Evolutionary conservation across 2,329 filamentous ascomycete species (phyloP), one percentile per base, ranked within the genome.

Genomic region (Chaetomiaceae sp.): DNA sequence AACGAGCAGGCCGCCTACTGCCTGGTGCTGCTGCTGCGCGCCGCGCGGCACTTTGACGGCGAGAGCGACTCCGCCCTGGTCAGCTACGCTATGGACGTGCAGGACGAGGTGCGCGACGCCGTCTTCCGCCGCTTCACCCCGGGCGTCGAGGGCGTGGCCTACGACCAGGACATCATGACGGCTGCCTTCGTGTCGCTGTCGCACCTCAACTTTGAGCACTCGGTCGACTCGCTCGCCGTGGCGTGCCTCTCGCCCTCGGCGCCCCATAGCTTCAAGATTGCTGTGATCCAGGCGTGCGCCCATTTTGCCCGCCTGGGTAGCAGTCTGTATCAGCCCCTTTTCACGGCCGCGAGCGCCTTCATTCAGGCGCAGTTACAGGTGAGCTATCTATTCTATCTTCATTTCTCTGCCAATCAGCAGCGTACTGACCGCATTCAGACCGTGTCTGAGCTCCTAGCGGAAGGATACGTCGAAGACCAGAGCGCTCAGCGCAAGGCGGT

Each of bases 1-100:
- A 84, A 83, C 58, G 81, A 85, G 57, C 74, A 80, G 49, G 81
- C 82, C 3, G 77, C 78, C n/a, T 81, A 79, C 55, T 85, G 80
- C 53, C 68, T 85, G 12, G 76, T 84, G 14, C 73, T 74, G 15
- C 64, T 85, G 38, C 70, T 85, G 38, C 76, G 79, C 33, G 79
- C 75, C 32, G 79, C 80, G 11, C 74, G 81, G 27, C 78, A 84
- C 59, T 84, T 86, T 55, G 71, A 77, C 48, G 66, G 70, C 7
- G 77, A 84, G 49, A 79, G 74, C 57, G 82, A 86, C 56, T 75
- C 78, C 10, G 76, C 77, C 2, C 68, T 83, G 47, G 70, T 83
- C 49, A 83, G 80, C 60, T 86, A 82, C 60, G 81, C 81, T 32
- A 70, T 84, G 63, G 82, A 86, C 60, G 77, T 86, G 8, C 81